Conservation (phyloP, 139 green algal genomes). For the Chloropicon primus region DNA sequence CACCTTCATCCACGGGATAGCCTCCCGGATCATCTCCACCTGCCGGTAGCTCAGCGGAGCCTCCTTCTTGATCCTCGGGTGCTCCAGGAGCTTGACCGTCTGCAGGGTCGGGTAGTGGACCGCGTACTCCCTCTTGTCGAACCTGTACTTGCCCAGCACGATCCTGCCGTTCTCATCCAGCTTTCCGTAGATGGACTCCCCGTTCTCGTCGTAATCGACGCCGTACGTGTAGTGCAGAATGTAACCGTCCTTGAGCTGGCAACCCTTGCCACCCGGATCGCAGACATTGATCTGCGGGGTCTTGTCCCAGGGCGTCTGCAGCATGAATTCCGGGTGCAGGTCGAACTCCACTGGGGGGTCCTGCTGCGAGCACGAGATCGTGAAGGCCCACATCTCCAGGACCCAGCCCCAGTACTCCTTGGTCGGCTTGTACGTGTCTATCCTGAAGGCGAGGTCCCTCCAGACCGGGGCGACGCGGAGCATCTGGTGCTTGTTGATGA, state of each 20-base stretch:
- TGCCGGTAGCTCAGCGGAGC: background rate
- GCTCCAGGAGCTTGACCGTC: background rate
- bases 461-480: constrained; percentile 54
- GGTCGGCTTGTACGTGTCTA: background rate
- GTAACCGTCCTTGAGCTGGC: constrained; percentile 47
- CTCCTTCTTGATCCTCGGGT: background rate
- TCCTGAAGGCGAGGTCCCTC: constrained; percentile 54
- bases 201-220: constrained; percentile 69
- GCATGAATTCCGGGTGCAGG: constrained; percentile 36
- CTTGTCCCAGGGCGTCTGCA: constrained; percentile 81
- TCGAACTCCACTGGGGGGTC: constrained; percentile 21
- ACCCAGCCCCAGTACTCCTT: constrained; percentile 44
- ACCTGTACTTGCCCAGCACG: background rate
- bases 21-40: background rate
- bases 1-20: background rate
- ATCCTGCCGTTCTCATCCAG: background rate
- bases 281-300: constrained; percentile 6
- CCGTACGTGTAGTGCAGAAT: constrained; percentile 97
- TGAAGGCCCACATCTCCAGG: constrained; percentile 93
- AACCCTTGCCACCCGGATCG: background rate
- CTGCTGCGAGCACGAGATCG: constrained; percentile 45
- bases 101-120: background rate
- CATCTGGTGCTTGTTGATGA: constrained; percentile 66
- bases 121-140: background rate
- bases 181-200: constrained; percentile 42